phyloP scores from a whole-genome alignment of 495 filamentous ascomycete species.

The Penicillium coprophilum region DNA sequence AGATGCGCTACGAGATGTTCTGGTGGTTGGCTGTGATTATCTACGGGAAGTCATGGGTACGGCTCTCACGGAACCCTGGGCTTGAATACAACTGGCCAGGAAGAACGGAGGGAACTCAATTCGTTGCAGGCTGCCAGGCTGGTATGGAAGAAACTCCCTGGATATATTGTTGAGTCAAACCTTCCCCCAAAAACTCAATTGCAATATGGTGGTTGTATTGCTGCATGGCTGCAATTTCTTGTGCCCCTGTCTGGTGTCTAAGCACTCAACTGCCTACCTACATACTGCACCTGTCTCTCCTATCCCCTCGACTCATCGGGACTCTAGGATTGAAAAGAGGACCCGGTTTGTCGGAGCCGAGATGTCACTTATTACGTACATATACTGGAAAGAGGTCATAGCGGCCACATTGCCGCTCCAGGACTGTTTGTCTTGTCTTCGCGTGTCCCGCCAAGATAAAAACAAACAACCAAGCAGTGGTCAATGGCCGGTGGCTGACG shows the following conservation, averaged over 20 bases:
- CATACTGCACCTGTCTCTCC: not conserved
- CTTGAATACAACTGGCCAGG: conserved; percentile 3
- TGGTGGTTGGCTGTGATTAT: not conserved
- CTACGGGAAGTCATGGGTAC: not conserved
- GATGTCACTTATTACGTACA: not conserved
- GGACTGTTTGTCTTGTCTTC: not conserved
- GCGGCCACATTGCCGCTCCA: not conserved
- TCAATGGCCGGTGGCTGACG: conserved; percentile 2
- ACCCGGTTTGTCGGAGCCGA: conserved; percentile 6
- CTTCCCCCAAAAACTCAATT: not conserved
- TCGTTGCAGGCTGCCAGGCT: not conserved
- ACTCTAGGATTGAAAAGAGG: conserved; percentile 11
- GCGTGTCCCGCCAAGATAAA: not conserved
- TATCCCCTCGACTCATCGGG: not conserved
- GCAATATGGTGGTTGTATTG: not conserved
- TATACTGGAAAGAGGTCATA: conserved; percentile 7
- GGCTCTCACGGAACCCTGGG: conserved; percentile 1
- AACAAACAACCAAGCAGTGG: conserved; percentile 8
- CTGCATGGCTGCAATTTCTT: not conserved
- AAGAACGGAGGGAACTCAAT: not conserved
- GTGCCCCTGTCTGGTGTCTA: not conserved
- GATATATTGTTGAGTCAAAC: not conserved
- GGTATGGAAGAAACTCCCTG: not conserved
- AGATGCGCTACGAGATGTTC: not conserved
- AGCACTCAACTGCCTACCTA: not conserved